Percentiles rank a stretch among this genome's conserved stretches.
These are phyloP conservation scores for Prunus padus DNA, from an alignment of 306 rosid genomes.

Conservation along the genomic window DNA sequence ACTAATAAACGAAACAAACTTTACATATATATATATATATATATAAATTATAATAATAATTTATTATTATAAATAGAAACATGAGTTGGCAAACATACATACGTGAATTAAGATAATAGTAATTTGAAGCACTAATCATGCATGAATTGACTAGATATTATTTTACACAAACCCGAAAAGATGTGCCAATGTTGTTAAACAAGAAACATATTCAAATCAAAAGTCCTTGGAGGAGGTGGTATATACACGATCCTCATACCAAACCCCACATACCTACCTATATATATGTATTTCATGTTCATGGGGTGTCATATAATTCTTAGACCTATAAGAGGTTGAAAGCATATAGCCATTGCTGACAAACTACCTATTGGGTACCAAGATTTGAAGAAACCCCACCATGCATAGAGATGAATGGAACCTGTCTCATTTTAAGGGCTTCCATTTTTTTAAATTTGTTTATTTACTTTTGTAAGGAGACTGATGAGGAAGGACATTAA, in stretches of 20 bases:
- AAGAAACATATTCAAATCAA: constrained; percentile 28
- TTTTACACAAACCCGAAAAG: constrained; percentile 32
- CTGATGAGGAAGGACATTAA: constrained; percentile 12
- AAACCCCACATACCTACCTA: constrained; percentile 6
- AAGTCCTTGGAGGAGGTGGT: constrained; percentile 20
- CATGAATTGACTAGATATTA: constrained; percentile 42
- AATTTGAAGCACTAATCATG: constrained; percentile 30
- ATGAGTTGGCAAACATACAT: no score
- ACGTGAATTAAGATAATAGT: constrained; percentile 14
- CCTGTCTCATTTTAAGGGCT: constrained; percentile 17
- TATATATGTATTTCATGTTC: background rate
- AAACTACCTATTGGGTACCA: constrained; percentile 37
- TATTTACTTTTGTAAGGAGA: background rate
- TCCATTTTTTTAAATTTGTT: background rate
- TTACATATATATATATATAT: no score
- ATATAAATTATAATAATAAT: background rate
- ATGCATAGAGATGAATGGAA: constrained; percentile 34
- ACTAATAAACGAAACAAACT: no score
- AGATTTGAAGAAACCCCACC: constrained; percentile 49
- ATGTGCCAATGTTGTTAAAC: constrained; percentile 45
- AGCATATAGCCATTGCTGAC: background rate
- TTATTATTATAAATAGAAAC: no score
- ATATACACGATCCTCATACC: background rate
- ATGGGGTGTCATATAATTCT: background rate
- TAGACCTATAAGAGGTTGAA: background rate